Percentiles rank a stretch among this genome's conserved stretches.
Evolutionary conservation across 768 basidiomycete species (phyloP).

Genomic region (Panus rudis): DNA sequence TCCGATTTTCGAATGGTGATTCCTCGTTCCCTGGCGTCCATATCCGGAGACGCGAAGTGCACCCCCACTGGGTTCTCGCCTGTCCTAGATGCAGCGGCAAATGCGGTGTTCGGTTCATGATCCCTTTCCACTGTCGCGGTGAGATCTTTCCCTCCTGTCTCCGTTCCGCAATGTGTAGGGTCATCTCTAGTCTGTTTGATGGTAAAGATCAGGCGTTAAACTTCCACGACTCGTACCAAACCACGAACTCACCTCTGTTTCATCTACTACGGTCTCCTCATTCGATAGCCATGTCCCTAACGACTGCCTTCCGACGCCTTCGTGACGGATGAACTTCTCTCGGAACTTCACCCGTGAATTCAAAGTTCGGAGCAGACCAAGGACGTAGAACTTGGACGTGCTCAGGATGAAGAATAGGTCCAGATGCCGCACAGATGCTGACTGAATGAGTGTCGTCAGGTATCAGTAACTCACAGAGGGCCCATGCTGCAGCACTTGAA

Average conservation of each 20-base stretch:
- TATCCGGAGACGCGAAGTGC: not conserved
- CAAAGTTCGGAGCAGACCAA: slow-evolving; percentile 22
- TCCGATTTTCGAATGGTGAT: not conserved
- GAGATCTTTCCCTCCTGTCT: no score
- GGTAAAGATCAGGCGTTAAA: no score
- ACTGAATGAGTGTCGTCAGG: not conserved
- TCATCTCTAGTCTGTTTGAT: no score
- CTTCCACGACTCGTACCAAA: no score
- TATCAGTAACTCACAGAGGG: not conserved
- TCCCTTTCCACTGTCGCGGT: no score
- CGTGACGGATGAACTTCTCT: slow-evolving; percentile 29
- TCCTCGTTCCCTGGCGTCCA: not conserved
- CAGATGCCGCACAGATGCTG: slow-evolving; percentile 6
- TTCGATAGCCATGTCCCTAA: slow-evolving; percentile 13
- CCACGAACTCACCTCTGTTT: not conserved
- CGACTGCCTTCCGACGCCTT: slow-evolving; percentile 35
- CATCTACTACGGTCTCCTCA: not conserved
- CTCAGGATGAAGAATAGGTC: slow-evolving; percentile 40
- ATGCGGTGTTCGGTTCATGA: no score
- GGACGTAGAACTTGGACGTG: slow-evolving; percentile 41
- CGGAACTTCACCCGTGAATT: slow-evolving; percentile 24
- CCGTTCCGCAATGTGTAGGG: no score
- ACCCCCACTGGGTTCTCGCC: no score
- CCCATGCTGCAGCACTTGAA: not conserved
- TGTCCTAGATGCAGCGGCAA: no score